Conservation (phyloP, 2,329 filamentous ascomycete genomes). For the Fusarium keratoplasticum region DNA sequence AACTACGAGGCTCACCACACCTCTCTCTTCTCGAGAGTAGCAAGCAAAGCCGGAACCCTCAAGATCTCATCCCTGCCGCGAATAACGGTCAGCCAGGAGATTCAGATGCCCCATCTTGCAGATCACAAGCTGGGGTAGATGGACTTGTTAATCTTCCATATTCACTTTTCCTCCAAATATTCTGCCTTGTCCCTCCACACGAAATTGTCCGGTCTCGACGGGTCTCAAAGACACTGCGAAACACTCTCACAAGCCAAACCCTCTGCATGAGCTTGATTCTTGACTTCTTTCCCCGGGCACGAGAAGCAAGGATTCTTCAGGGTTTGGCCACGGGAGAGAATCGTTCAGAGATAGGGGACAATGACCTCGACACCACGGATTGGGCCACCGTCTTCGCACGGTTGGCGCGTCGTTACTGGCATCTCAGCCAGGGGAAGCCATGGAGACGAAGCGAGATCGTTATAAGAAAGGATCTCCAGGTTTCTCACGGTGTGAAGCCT, state of each 20-base stretch:
- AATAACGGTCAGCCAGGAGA: neutral
- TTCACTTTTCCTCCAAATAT: conserved; percentile 68
- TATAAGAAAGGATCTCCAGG: conserved; percentile 33
- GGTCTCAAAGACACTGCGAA: conserved; percentile 62
- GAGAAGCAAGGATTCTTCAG: conserved; percentile 60
- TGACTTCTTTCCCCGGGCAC: conserved; percentile 63
- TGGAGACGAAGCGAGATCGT: conserved; percentile 44
- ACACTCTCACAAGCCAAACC: conserved; percentile 61
- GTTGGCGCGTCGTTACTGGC: conserved; percentile 66
- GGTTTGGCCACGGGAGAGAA: conserved; percentile 13
- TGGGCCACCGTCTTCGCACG: conserved; percentile 60
- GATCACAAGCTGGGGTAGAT: neutral
- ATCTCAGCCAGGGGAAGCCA: conserved; percentile 61
- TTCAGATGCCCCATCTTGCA: conserved; percentile 27
- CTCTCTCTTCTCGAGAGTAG: neutral
- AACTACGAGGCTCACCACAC: neutral
- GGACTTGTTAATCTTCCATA: conserved; percentile 62
- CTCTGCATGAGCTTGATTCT: conserved; percentile 61
- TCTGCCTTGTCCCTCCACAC: conserved; percentile 59
- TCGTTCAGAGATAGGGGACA: neutral
- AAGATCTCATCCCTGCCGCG: neutral
- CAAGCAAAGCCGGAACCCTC: neutral
- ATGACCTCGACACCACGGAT: conserved; percentile 37
- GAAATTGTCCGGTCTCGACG: conserved; percentile 64
- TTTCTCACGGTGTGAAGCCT: conserved; percentile 52